Percentiles rank a stretch among this genome's conserved stretches.
Evolutionary conservation across 345 rosid species (phyloP).

Genomic region (Eucalyptus cloeziana): DNA sequence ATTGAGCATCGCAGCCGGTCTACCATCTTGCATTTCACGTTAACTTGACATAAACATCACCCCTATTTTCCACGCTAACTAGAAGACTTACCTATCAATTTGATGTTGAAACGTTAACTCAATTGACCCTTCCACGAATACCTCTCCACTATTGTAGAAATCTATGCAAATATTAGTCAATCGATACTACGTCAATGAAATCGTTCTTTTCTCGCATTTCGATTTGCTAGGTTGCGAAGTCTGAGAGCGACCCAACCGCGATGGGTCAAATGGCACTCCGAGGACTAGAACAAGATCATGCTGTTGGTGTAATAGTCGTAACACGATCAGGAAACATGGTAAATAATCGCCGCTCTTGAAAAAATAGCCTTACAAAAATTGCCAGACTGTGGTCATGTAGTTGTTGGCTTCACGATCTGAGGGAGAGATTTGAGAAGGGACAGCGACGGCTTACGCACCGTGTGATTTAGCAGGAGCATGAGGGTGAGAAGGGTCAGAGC

Average conservation of each 20-base stretch:
- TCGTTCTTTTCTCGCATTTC: background rate
- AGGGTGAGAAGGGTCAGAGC: slow-evolving; percentile 73
- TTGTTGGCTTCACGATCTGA: slow-evolving; percentile 28
- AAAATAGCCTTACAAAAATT: background rate
- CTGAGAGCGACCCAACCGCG: background rate
- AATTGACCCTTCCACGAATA: background rate
- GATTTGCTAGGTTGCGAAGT: background rate
- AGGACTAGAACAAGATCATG: background rate
- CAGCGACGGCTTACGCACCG: slow-evolving; percentile 58
- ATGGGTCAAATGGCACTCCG: background rate
- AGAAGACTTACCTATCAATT: background rate
- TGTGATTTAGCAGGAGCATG: slow-evolving; percentile 74
- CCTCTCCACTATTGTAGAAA: background rate
- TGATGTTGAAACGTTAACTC: background rate
- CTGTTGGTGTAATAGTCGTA: background rate
- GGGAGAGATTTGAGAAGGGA: slow-evolving; percentile 77
- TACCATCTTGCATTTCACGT: background rate
- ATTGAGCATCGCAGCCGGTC: background rate
- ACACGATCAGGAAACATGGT: background rate
- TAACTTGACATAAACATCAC: background rate
- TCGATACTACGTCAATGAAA: background rate
- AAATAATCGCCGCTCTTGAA: background rate
- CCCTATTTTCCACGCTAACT: background rate
- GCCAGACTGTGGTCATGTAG: background rate
- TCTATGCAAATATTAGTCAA: background rate